Percentiles rank a stretch among this genome's conserved stretches.
Evolutionary conservation across 1,284 basidiomycete species (phyloP).

Genomic region (Cystobasidium slooffiae): DNA sequence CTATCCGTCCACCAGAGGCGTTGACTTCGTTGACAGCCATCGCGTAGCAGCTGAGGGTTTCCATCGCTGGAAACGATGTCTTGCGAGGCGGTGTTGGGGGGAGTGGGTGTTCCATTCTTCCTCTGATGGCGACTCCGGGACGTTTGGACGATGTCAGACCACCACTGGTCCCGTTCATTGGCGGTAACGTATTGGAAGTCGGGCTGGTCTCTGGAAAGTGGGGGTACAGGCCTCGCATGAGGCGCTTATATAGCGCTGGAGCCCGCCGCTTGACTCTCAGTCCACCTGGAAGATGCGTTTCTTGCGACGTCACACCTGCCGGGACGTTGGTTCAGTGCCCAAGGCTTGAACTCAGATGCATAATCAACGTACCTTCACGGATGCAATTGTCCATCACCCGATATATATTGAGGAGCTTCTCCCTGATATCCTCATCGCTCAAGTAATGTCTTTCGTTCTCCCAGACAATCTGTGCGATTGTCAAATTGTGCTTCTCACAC

Average conservation of each 20-base stretch:
- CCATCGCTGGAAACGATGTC: constrained; percentile 87
- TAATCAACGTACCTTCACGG: constrained; percentile 71
- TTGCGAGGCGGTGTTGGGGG: constrained; percentile 72
- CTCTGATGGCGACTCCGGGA: constrained; percentile 60
- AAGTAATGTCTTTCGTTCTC: constrained; percentile 89
- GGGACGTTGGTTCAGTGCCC: not conserved
- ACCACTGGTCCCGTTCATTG: not conserved
- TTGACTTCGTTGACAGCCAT: constrained; percentile 89
- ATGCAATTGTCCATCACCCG: constrained; percentile 92
- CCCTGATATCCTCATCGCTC: constrained; percentile 73
- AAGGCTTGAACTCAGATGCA: not conserved
- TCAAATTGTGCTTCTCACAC: constrained; percentile 84
- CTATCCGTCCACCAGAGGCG: constrained; percentile 87
- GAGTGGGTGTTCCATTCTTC: constrained; percentile 79
- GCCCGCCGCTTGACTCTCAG: constrained; percentile 78
- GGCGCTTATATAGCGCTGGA: constrained; percentile 77
- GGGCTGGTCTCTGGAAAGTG: constrained; percentile 46
- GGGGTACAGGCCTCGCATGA: constrained; percentile 57
- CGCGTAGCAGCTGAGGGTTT: constrained; percentile 78
- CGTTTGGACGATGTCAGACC: not conserved
- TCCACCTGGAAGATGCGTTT: constrained; percentile 80
- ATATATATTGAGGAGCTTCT: constrained; percentile 81
- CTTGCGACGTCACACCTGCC: constrained; percentile 56
- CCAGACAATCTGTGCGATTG: constrained; percentile 82
- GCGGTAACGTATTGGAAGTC: not conserved